Evolutionary conservation across 2,329 filamentous ascomycete genomes (phyloP).

Genomic region (Zymoseptoria crescenta): DNA sequence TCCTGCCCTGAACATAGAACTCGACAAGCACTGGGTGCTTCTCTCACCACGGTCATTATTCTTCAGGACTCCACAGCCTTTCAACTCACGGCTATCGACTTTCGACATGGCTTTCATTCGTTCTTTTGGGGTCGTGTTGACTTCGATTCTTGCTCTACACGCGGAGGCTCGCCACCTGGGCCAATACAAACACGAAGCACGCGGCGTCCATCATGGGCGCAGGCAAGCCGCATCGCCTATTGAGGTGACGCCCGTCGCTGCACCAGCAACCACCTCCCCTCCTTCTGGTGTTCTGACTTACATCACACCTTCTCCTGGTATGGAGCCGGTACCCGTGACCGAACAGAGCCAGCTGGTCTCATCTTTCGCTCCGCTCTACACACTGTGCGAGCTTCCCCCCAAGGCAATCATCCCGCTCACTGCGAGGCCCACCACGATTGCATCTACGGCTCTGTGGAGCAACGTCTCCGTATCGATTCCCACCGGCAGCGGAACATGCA

Average conservation of each 20-base stretch:
- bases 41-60: conserved; percentile 6
- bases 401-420: conserved; percentile 28
- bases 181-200: conserved; percentile 26
- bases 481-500: conserved; percentile 31
- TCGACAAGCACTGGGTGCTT: conserved; percentile 14
- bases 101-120: conserved; percentile 16
- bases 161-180: conserved; percentile 16
- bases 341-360: conserved; percentile 38
- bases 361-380: conserved; percentile 36
- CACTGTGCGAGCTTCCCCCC: conserved; percentile 35
- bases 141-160: conserved; percentile 12
- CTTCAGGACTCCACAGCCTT: conserved; percentile 6
- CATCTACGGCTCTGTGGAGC: conserved; percentile 29
- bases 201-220: conserved; percentile 15
- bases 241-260: conserved; percentile 9
- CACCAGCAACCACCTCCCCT: conserved; percentile 13
- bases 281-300: conserved; percentile 28
- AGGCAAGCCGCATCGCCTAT: conserved; percentile 19
- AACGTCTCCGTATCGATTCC: conserved; percentile 31
- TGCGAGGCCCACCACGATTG: conserved; percentile 16
- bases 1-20: background rate
- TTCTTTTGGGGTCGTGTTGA: conserved; percentile 11
- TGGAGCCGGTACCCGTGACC: conserved; percentile 35
- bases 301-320: conserved; percentile 37
- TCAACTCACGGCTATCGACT: conserved; percentile 1